Evolutionary conservation across 2,329 filamentous ascomycete genomes (phyloP).

Genomic region (Ophiostoma montium): DNA sequence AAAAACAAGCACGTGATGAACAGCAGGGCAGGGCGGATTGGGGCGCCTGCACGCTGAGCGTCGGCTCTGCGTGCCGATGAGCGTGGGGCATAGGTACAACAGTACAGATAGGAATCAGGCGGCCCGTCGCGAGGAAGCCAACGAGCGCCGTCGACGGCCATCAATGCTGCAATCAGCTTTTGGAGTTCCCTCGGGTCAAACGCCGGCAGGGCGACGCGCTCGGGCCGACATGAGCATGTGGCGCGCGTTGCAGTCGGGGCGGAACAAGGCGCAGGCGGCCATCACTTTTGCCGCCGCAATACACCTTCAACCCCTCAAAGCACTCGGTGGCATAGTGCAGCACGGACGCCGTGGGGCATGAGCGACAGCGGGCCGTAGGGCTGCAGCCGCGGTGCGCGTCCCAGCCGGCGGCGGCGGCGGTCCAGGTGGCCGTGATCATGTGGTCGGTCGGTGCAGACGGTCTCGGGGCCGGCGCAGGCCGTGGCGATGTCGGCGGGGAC

Average conservation of each 20-base stretch:
- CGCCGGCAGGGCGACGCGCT: conserved; percentile 57
- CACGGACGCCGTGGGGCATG: conserved; percentile 65
- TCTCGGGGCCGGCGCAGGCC: conserved; percentile 34
- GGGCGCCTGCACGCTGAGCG: conserved; percentile 70
- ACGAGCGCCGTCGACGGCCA: conserved; percentile 57
- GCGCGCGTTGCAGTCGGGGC: conserved; percentile 56
- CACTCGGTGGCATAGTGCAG: conserved; percentile 87
- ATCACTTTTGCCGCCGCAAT: conserved; percentile 66
- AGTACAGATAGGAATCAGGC: conserved; percentile 65
- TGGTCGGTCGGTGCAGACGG: conserved; percentile 72
- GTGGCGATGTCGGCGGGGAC: conserved; percentile 34
- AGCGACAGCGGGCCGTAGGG: conserved; percentile 66
- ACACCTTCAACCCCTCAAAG: conserved; percentile 75
- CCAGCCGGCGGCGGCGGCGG: conserved; percentile 49
- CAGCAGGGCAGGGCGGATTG: conserved; percentile 70
- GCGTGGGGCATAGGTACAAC: conserved; percentile 76
- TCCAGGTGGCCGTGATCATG: conserved; percentile 70
- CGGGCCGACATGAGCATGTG: conserved; percentile 47
- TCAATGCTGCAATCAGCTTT: conserved; percentile 57
- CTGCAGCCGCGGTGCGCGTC: conserved; percentile 54
- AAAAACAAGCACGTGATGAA: conserved; percentile 62
- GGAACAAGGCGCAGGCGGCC: conserved; percentile 63
- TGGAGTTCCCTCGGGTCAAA: conserved; percentile 61
- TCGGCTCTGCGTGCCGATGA: conserved; percentile 73
- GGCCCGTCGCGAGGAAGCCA: conserved; percentile 53